Percentiles rank a stretch among this genome's conserved stretches.
These are phyloP conservation scores for Phytophthora niederhauseri DNA, from an alignment of 352 stramenopile species.

Conservation along the genomic window DNA sequence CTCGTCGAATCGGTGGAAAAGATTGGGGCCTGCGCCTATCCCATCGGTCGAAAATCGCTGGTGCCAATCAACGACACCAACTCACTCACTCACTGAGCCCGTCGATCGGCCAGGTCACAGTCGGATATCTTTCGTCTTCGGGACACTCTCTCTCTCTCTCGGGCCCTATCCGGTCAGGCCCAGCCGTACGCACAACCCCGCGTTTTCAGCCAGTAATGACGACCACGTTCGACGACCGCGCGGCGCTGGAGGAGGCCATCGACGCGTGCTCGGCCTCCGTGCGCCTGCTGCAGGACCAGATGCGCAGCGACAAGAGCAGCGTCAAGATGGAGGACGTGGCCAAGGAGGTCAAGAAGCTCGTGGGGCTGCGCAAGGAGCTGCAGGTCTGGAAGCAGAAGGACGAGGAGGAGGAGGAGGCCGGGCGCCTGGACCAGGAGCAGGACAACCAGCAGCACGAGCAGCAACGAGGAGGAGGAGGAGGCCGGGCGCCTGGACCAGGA, in stretches of 20 bases:
- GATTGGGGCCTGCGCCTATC: not conserved
- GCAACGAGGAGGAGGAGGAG: no score
- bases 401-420: slow-evolving; percentile 22
- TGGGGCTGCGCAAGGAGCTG: slow-evolving; percentile 74
- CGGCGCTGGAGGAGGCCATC: slow-evolving; percentile 59
- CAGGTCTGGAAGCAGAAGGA: slow-evolving; percentile 54
- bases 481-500: not conserved
- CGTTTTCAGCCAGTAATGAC: slow-evolving; percentile 13
- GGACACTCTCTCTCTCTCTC: not conserved
- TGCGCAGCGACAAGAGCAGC: slow-evolving; percentile 41
- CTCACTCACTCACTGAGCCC: not conserved
- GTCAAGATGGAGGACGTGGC: slow-evolving; percentile 56
- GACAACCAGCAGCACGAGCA: slow-evolving; percentile 31
- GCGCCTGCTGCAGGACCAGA: slow-evolving; percentile 64
- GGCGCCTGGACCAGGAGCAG: slow-evolving; percentile 1
- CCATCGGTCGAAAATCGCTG: slow-evolving; percentile 26
- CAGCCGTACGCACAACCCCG: not conserved
- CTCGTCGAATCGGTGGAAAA: slow-evolving; percentile 2
- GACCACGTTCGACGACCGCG: slow-evolving; percentile 54
- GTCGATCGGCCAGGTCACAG: slow-evolving; percentile 17
- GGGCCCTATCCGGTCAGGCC: not conserved
- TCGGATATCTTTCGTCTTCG: slow-evolving; percentile 24
- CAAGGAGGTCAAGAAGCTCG: slow-evolving; percentile 61
- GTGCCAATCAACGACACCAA: slow-evolving; percentile 22
- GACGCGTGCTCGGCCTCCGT: slow-evolving; percentile 57